Base-by-base conservation (phyloP, 2,329 filamentous ascomycete species). In the Rosellinia necatrix region DNA sequence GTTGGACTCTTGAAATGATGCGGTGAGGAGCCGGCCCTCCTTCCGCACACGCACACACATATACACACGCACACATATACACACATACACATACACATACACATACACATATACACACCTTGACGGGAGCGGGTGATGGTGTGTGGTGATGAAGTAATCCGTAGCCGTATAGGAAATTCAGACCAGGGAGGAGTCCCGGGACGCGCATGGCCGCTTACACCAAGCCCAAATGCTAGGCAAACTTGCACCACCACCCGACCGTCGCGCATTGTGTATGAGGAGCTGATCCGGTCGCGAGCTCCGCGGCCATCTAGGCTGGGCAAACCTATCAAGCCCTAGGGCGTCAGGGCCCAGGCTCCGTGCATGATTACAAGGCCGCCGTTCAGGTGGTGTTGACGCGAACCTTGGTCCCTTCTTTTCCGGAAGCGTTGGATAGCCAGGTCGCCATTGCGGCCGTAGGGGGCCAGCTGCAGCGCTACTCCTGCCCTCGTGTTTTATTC, bases 181-280 rank as follows among this genome's bases (percentile, higher is more conserved):
- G 34, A 27, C 25, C 22, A 9, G 24, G 22, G 40, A 24, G 25
- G 46, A 24, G 44, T 24, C 29, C n/a, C 17, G 19, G 12, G n/a
- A 57, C 53, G 43, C 58, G 50, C 42, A 58, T 59, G 57, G 53
- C 53, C 53, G 40, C 49, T 49, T 29, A 32, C 34, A 37, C 43
- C 38, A 38, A 50, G 41, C 49, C 41, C 21, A 17, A 30, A n/a
- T 21, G 41, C 48, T 29, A 30, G 25, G 38, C 40, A 17, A 30
- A 43, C 34, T 25, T 27, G n/a, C 22, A 32, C 22, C 3, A 29
- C 32, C 7, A 22, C 12, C 22, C 9, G 12, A 25, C 9, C 17
- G 6, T 25, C 29, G 15, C 22, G 30, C 19, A 15, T 40, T 47
- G 37, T n/a, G 21, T 56, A 17, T 9, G 17, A 21, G 27, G 27